Percentiles rank a stretch among this genome's conserved stretches.
Conservation (phyloP, 2,329 filamentous ascomycete genomes). For the Xylaria sp. region DNA sequence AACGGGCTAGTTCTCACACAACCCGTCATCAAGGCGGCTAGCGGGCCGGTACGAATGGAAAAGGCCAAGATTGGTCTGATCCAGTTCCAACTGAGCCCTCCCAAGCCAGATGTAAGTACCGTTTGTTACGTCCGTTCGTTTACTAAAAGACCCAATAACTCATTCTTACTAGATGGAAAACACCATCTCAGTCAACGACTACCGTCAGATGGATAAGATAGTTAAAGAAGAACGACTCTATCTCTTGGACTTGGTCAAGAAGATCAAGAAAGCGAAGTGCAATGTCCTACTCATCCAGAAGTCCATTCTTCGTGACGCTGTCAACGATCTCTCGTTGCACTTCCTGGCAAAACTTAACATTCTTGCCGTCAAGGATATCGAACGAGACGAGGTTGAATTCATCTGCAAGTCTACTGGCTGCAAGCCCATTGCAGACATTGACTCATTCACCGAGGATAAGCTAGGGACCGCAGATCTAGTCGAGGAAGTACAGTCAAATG, state of each 20-base stretch:
- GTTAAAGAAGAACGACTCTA: constrained; percentile 99
- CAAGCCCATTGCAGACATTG: constrained; percentile 98
- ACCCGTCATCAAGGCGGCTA: constrained; percentile 89
- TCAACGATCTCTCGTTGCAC: constrained; percentile 96
- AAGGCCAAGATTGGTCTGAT: constrained; percentile 97
- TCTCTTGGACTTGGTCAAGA: constrained; percentile 98
- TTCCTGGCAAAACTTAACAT: constrained; percentile 98
- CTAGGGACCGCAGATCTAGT: constrained; percentile 91
- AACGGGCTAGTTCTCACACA: constrained; percentile 94
- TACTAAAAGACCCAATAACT: not conserved
- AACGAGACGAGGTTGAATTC: constrained; percentile 98
- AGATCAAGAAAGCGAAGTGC: constrained; percentile 99
- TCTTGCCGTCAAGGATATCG: constrained; percentile 94
- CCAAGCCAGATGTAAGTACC: constrained; percentile 84
- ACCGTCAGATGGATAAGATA: constrained; percentile 99
- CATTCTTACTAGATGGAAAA: constrained; percentile 81
- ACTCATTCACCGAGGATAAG: constrained; percentile 99
- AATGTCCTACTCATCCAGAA: constrained; percentile 98
- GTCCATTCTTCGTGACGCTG: constrained; percentile 94
- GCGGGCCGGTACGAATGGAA: constrained; percentile 90
- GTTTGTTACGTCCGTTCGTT: not conserved
- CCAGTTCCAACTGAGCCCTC: constrained; percentile 97
- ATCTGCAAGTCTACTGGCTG: constrained; percentile 99
- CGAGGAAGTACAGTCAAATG: constrained; percentile 86
- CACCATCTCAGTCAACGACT: constrained; percentile 98